Evolutionary conservation across 2,329 filamentous ascomycete genomes (phyloP).

Genomic region (Cladosporium sp.): DNA sequence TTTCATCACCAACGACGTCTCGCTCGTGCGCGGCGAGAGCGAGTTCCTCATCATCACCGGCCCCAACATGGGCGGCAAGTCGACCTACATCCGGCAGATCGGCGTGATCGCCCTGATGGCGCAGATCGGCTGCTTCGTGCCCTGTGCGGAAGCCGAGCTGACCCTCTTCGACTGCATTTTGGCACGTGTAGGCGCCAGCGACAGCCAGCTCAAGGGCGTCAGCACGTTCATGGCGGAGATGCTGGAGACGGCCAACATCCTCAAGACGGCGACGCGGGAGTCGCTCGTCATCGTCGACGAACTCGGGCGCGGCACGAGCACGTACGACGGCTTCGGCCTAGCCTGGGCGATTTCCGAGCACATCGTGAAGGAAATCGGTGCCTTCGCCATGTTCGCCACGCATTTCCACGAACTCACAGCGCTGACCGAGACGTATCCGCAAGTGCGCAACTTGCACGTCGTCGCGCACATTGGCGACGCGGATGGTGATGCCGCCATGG

Average conservation of each 20-base stretch:
- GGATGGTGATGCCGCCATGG: slow-evolving; percentile 36
- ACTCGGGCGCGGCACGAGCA: slow-evolving; percentile 91
- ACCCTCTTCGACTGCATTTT: slow-evolving; percentile 97
- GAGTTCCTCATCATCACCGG: slow-evolving; percentile 96
- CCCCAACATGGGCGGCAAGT: slow-evolving; percentile 99
- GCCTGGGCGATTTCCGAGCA: slow-evolving; percentile 99
- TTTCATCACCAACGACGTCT: slow-evolving; percentile 97
- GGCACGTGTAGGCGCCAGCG: slow-evolving; percentile 89
- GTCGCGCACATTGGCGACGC: slow-evolving; percentile 78
- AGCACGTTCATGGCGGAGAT: slow-evolving; percentile 99
- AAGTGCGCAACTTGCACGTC: slow-evolving; percentile 91
- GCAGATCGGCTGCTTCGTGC: slow-evolving; percentile 94
- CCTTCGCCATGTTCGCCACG: slow-evolving; percentile 92
- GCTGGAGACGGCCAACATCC: slow-evolving; percentile 97
- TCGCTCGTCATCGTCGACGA: slow-evolving; percentile 99
- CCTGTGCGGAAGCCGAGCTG: slow-evolving; percentile 82
- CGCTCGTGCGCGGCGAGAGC: slow-evolving; percentile 69
- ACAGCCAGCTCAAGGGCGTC: slow-evolving; percentile 95
- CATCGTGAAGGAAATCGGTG: slow-evolving; percentile 91
- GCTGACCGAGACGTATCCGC: slow-evolving; percentile 76
- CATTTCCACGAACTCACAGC: slow-evolving; percentile 98
- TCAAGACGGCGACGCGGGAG: slow-evolving; percentile 92
- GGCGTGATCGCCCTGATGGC: slow-evolving; percentile 97
- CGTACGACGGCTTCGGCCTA: slow-evolving; percentile 97
- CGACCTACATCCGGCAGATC: slow-evolving; percentile 95